Base-by-base conservation (phyloP, 1,139 yeast genomes). In the Magnusiomyces suaveolens region DNA sequence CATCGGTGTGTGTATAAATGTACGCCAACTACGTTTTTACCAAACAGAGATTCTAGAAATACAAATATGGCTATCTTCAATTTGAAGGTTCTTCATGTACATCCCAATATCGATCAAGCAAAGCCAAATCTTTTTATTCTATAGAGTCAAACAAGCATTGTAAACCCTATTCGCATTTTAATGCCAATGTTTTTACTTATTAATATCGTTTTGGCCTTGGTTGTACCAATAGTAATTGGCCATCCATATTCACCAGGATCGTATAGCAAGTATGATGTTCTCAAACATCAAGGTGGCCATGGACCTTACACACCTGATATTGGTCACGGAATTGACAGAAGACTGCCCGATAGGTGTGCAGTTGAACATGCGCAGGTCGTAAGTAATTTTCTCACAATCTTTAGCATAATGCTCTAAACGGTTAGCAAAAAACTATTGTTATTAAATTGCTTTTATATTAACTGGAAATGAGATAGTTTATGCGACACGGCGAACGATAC, bases 401-500 rank as follows among this genome's bases (percentile, higher is more conserved):
- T n/a, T 32, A 32, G 10, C 16, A 16, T 10, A 32, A 32, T 32
- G 16, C 16, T 32, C 38, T 10, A 32, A 8, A n/a, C n/a, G n/a
- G n/a, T n/a, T n/a, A n/a, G n/a, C n/a, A n/a, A n/a, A n/a, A n/a
- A n/a, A 29, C 33, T 12, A 29, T 29, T 29, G 12, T 12, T 29
- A 6, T 29, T 29, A 6, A 29, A 6, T 6, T 29, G 33, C n/a
- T n/a, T 29, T 6, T 29, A 29, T 29, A 29, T 12, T 29, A 29
- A 29, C 33, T 12, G 33, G 10, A 29, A 29, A 6, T 6, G 33
- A 29, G 10, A 29, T 29, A 29, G 33, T 69, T 81, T 52, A 74
- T 78, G 56, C 77, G 92, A 64, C 92, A 85, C 62, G 92, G 90
- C n/a, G 89, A 83, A 64, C 72, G 92, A 62, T 84, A 74, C 65